Percentiles rank a stretch among this genome's conserved stretches.
These are phyloP conservation scores for Yamadazyma takamatsuzukensis DNA, from an alignment of 805 yeast species.

Conservation along the genomic window DNA sequence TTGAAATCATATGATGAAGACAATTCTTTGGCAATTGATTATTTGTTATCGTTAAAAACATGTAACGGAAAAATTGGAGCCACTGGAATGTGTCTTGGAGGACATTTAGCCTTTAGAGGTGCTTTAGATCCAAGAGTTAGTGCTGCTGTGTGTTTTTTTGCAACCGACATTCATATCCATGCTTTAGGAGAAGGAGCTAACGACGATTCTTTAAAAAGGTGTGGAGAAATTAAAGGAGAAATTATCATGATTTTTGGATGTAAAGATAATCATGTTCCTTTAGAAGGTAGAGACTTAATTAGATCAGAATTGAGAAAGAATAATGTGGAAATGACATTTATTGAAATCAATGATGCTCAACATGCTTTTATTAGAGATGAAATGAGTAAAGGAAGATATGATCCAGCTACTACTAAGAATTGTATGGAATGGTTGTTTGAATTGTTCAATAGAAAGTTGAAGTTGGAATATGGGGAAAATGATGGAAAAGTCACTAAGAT, in stretches of 20 bases:
- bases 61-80: constrained; percentile 75
- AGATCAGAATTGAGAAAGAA: constrained; percentile 56
- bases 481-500: constrained; percentile 48
- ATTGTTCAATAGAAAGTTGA: constrained; percentile 64
- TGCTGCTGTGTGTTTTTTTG: constrained; percentile 74
- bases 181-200: constrained; percentile 60
- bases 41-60: constrained; percentile 52
- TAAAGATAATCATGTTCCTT: constrained; percentile 75
- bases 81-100: constrained; percentile 87
- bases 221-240: constrained; percentile 56
- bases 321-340: constrained; percentile 62
- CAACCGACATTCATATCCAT: constrained; percentile 73
- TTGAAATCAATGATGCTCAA: constrained; percentile 76
- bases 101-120: constrained; percentile 72
- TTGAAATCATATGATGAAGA: constrained; percentile 75
- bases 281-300: constrained; percentile 71
- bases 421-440: constrained; percentile 69
- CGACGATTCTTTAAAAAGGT: constrained; percentile 62
- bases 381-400: constrained; percentile 74
- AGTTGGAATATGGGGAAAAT: constrained; percentile 61
- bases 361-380: constrained; percentile 84
- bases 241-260: constrained; percentile 71
- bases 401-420: constrained; percentile 67
- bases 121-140: constrained; percentile 60
- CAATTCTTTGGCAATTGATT: constrained; percentile 58